Conservation (phyloP, 2,329 filamentous ascomycete species). For the Metarhizium sp. region DNA sequence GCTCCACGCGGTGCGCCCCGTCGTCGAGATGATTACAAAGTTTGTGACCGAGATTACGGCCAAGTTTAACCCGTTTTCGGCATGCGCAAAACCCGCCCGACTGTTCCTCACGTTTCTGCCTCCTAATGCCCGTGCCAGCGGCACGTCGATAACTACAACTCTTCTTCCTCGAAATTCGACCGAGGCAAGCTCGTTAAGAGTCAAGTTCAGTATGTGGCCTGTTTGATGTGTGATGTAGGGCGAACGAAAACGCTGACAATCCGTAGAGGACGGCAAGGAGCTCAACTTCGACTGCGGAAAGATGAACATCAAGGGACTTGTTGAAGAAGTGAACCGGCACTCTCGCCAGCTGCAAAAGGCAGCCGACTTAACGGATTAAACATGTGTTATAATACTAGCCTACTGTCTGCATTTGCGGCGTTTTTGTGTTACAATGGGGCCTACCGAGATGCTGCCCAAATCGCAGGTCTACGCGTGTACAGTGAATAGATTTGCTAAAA, state of each 20-base stretch:
- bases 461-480: slow-evolving; percentile 11
- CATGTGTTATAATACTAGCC: slow-evolving; percentile 8
- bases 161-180: slow-evolving; percentile 62
- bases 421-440: slow-evolving; percentile 16
- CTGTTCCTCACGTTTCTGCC: slow-evolving; percentile 82
- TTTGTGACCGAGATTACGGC: slow-evolving; percentile 79
- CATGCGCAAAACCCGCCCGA: slow-evolving; percentile 69
- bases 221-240: background rate
- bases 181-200: slow-evolving; percentile 56
- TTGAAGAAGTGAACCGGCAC: slow-evolving; percentile 85
- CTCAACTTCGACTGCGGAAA: slow-evolving; percentile 73
- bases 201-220: slow-evolving; percentile 75
- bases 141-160: slow-evolving; percentile 69
- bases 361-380: slow-evolving; percentile 59
- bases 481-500: slow-evolving; percentile 2
- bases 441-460: slow-evolving; percentile 2
- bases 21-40: slow-evolving; percentile 64
- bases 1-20: slow-evolving; percentile 5
- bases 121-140: slow-evolving; percentile 60
- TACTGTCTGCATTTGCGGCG: slow-evolving; percentile 22
- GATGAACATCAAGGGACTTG: slow-evolving; percentile 74
- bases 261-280: slow-evolving; percentile 81
- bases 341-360: slow-evolving; percentile 73
- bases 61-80: slow-evolving; percentile 86
- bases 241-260: slow-evolving; percentile 13